Evolutionary conservation across 495 filamentous ascomycete species (phyloP), one percentile per base, ranked within the genome.

Genomic region (Hypoxylon subgilvum): DNA sequence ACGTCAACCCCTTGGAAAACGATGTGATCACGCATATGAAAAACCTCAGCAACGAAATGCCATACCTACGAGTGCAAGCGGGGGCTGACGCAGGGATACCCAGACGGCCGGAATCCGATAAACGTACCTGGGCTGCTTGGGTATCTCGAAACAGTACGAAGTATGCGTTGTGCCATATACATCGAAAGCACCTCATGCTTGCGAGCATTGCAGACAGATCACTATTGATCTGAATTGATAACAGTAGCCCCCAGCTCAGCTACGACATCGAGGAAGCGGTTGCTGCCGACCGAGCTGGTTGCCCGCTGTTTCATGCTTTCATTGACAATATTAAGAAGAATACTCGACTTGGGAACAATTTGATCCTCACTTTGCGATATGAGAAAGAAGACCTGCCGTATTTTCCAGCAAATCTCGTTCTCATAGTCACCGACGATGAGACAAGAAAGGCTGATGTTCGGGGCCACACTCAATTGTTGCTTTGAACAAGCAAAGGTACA

Each of bases 291-390:
- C 36, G 49, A 32, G 54, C 14, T 22, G 61, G 61, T 10, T 64
- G 61, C 21, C 42, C 54, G 13, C 49, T 64, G 3, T 64, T 53
- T 22, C 54, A 57, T 21, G 50, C 23, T 4, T 53, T 54, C n/a
- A 18, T 64, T 14, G 41, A 45, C 16, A 38, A 22, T 2, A n/a
- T 52, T 9, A 35, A 9, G 42, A 25, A 39, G 9, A 18, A 31
- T 6, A 36, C 16, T 32, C 25, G 16, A 19, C 9, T 43, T 18
- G 9, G 36, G 10, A 12, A 30, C 13, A 35, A 43, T 10, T 9
- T 57, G 53, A 38, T 0, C 8, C 50, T 57, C 22, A 12, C 18
- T 16, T 1, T 35, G 21, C 19, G 38, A 44, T 40, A 51, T 32
- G 21, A 23, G 14, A 17, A 19, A 22, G 54, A 41, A 19, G 14